These are phyloP conservation scores for Citrullus colocynthis DNA, from an alignment of 306 rosid genomes.

Conservation along the genomic window DNA sequence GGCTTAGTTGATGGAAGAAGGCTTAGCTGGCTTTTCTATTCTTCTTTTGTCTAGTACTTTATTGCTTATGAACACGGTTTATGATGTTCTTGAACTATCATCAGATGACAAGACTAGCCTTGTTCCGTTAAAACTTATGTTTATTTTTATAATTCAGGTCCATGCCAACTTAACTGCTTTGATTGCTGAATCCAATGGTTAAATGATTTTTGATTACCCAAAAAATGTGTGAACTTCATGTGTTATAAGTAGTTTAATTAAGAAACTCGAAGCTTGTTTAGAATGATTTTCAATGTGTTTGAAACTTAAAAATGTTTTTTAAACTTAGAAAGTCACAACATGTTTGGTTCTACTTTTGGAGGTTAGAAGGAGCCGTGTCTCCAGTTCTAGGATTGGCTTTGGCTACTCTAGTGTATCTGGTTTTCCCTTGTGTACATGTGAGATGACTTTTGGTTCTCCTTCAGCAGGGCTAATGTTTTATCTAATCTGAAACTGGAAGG, in stretches of 20 bases:
- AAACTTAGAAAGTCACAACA: too few relatives aligned
- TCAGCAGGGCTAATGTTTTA: background rate
- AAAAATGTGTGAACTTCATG: background rate
- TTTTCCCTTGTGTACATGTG: background rate
- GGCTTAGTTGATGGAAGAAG: slow-evolving; percentile 30
- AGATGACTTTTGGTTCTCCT: background rate
- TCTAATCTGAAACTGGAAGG: background rate
- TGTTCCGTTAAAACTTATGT: background rate
- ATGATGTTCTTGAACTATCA: background rate
- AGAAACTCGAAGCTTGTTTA: background rate
- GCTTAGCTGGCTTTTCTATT: slow-evolving; percentile 28
- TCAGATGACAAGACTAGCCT: background rate
- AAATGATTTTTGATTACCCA: background rate
- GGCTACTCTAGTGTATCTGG: background rate
- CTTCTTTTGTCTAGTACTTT: slow-evolving; percentile 11
- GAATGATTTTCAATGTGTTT: too few relatives aligned
- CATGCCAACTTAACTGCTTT: background rate
- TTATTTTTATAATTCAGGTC: background rate
- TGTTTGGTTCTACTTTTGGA: background rate
- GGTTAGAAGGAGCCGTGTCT: background rate
- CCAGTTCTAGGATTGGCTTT: background rate
- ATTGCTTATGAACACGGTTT: background rate
- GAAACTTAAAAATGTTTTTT: too few relatives aligned
- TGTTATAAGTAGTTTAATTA: background rate
- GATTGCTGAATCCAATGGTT: background rate